Base-by-base conservation (phyloP, 768 basidiomycete genomes). In the Fomitopsis pulvina region DNA sequence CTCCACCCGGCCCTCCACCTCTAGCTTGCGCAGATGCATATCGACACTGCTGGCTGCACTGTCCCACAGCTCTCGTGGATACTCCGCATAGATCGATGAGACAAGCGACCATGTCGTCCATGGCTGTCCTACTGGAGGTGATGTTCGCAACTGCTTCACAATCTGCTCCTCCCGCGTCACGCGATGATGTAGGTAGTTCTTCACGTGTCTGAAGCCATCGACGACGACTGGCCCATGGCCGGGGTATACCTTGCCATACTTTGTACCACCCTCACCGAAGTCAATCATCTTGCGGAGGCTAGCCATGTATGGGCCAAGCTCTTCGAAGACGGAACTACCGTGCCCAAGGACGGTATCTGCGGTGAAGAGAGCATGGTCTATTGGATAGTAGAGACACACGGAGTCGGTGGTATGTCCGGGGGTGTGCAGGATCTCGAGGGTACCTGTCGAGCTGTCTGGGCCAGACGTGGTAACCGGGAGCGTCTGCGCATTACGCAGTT, bases 321-420 rank as follows among this genome's bases (percentile, higher is more conserved):
- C 87, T 56, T 88, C 86, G 63, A 97, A 96, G 4, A 94, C 81
- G 2, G 93, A 76, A 0, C 92, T 91, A 7, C 93, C 92, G 54
- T 92, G 82, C 0, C 95, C 95, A 26, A 98, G 78, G 6, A 97
- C 80, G 4, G 84, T 90, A 68, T 98, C 95, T 0, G 87, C 90
- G 0, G 92, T 94, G 70, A 94, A 93, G 14, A 97, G 74, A 0
- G 81, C 83, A 22, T 71, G 68, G 58, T 94, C 90, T 40, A 77
- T 75, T 0, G 78, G 72, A 45, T 92, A 70, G 48, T 83, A 70
- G 32, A 97, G 70, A 43, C 76, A 83, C 60, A 96, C 77, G 2
- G 90, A 93, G 64, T 98, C 95, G 41, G 69, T 58, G 0, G 95
- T 97, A 57, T 97, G 95, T 0, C 95, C 95, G 0, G 95, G 95